A percentile compares a stretch with the other conserved stretches of the same genome.
phyloP scores from a whole-genome alignment of 129 eudicot genomes.

The Arctium minus region DNA sequence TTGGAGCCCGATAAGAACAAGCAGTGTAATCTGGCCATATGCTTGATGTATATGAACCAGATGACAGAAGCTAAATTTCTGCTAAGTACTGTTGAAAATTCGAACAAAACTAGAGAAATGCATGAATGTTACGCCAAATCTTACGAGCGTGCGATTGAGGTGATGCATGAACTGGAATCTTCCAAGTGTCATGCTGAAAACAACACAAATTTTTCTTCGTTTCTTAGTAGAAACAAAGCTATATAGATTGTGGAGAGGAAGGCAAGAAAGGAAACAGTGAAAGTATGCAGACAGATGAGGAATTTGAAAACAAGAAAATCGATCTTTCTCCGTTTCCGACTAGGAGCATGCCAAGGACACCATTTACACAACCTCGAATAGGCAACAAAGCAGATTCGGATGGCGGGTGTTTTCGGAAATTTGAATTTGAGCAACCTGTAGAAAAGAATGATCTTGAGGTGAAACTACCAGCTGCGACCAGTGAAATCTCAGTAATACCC shows the following conservation, averaged over 20 bases:
- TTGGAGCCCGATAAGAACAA: slow-evolving; percentile 75
- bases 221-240: slow-evolving; percentile 16
- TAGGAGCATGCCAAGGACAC: slow-evolving; percentile 25
- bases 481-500: background rate
- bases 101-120: slow-evolving; percentile 31
- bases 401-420: slow-evolving; percentile 30
- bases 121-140: slow-evolving; percentile 56
- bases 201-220: background rate
- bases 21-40: slow-evolving; percentile 74
- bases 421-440: slow-evolving; percentile 31
- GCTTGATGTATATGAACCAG: slow-evolving; percentile 50
- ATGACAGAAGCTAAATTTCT: slow-evolving; percentile 67
- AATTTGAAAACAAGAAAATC: background rate
- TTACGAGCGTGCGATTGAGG: slow-evolving; percentile 62
- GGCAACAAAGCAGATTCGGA: slow-evolving; percentile 7
- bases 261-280: background rate
- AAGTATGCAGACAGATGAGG: slow-evolving; percentile 8
- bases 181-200: background rate
- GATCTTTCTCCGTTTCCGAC: slow-evolving; percentile 22
- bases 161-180: slow-evolving; percentile 57
- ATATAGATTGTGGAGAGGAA: background rate
- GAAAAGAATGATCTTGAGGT: background rate
- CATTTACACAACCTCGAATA: slow-evolving; percentile 44
- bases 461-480: background rate
- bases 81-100: slow-evolving; percentile 34